These are phyloP conservation scores for Calocybe gangraenosa DNA, from an alignment of 768 basidiomycete species.

Conservation along the genomic window DNA sequence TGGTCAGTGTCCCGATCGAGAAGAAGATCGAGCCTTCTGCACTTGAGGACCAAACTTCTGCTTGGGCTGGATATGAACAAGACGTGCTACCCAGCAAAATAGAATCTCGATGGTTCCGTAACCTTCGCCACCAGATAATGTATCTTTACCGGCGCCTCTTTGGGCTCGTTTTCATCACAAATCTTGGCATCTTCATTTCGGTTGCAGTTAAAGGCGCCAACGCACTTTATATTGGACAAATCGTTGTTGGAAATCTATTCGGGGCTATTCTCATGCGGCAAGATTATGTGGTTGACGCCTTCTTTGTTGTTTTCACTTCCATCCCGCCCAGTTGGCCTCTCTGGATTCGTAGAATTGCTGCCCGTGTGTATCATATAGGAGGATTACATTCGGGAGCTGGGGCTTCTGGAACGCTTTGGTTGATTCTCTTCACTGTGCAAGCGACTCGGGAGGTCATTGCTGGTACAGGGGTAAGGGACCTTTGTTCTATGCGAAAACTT, in stretches of 20 bases:
- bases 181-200: slow-evolving; percentile 48
- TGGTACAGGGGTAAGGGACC: slow-evolving; percentile 26
- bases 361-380: slow-evolving; percentile 58
- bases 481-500: background rate
- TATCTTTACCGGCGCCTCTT: slow-evolving; percentile 58
- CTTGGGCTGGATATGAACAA: slow-evolving; percentile 50
- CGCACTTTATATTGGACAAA: slow-evolving; percentile 31
- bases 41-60: slow-evolving; percentile 27
- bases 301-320: slow-evolving; percentile 48
- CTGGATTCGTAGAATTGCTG: slow-evolving; percentile 49
- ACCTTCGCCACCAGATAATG: slow-evolving; percentile 54
- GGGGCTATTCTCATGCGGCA: slow-evolving; percentile 45
- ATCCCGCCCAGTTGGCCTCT: slow-evolving; percentile 54
- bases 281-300: slow-evolving; percentile 55
- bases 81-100: slow-evolving; percentile 47
- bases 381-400: slow-evolving; percentile 57
- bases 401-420: slow-evolving; percentile 50
- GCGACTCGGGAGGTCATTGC: slow-evolving; percentile 46
- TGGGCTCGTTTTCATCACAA: slow-evolving; percentile 49
- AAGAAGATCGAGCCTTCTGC: slow-evolving; percentile 10
- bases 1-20: slow-evolving; percentile 11
- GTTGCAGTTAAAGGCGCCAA: slow-evolving; percentile 29
- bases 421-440: slow-evolving; percentile 43
- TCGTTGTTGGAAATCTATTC: slow-evolving; percentile 43
- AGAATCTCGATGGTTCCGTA: slow-evolving; percentile 46